phyloP scores from a whole-genome alignment of 371 early-diverging fungal genomes.

The Quaeritorhiza haematococci region DNA sequence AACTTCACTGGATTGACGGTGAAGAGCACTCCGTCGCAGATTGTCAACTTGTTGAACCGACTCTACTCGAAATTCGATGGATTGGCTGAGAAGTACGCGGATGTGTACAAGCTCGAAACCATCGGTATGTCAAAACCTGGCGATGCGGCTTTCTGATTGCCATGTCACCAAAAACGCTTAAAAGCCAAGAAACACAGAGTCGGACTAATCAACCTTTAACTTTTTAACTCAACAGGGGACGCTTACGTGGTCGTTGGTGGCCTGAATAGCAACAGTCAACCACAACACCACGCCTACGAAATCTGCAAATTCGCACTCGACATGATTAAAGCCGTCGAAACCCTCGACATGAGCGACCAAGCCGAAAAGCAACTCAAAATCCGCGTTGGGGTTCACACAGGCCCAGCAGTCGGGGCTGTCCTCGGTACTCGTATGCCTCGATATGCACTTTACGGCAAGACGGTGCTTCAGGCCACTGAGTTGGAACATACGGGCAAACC shows the following conservation, averaged over 20 bases:
- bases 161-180: background rate
- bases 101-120: constrained; percentile 38
- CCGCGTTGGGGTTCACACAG: constrained; percentile 34
- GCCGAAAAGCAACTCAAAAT: constrained; percentile 21
- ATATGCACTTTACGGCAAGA: background rate
- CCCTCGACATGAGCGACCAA: constrained; percentile 35
- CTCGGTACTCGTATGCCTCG: background rate
- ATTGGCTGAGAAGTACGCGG: constrained; percentile 21
- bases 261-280: constrained; percentile 15
- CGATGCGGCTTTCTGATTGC: background rate
- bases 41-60: constrained; percentile 27
- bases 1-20: constrained; percentile 29
- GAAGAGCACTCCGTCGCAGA: constrained; percentile 16
- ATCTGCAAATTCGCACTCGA: constrained; percentile 28
- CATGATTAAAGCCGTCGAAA: constrained; percentile 23
- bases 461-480: too few species aligned
- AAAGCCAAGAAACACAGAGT: too few species aligned
- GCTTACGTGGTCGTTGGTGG: constrained; percentile 23
- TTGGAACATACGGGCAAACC: too few species aligned
- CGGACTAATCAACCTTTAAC: background rate
- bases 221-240: constrained; percentile 9
- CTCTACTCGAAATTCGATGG: constrained; percentile 36
- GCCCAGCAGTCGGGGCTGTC: background rate
- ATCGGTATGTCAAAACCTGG: constrained; percentile 21
- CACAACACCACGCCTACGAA: constrained; percentile 21